Percentiles rank a stretch among this genome's conserved stretches.
phyloP scores from a whole-genome alignment of 345 rosid species.

The Eucalyptus curtisii region DNA sequence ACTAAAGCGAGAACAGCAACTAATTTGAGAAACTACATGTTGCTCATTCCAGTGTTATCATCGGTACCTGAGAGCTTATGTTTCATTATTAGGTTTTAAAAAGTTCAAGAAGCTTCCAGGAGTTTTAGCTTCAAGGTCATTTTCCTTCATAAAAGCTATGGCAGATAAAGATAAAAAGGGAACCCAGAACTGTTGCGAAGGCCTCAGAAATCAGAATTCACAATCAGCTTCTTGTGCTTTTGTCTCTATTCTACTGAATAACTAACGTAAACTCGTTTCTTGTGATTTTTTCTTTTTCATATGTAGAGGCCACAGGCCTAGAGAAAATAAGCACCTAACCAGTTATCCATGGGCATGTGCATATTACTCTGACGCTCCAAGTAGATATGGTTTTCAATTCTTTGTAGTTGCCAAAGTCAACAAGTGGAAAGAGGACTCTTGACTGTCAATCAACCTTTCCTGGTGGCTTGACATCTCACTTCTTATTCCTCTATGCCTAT shows the following conservation, averaged over 20 bases:
- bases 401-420: background rate
- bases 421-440: background rate
- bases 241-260: background rate
- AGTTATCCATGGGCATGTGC: background rate
- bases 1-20: background rate
- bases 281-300: background rate
- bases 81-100: background rate
- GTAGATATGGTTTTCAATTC: background rate
- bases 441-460: background rate
- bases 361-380: background rate
- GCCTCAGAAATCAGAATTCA: background rate
- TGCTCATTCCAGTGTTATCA: background rate
- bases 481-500: background rate
- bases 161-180: background rate
- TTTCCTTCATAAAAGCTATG: background rate
- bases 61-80: background rate
- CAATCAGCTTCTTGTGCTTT: background rate
- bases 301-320: accelerated
- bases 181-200: background rate
- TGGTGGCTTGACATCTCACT: background rate
- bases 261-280: background rate
- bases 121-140: background rate
- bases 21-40: background rate
- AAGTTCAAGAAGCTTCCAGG: background rate
- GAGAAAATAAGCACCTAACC: background rate